Evolutionary conservation across 2,329 filamentous ascomycete species (phyloP), one percentile per base, ranked within the genome.

Genomic region (Cadophora luteo-olivacea): DNA sequence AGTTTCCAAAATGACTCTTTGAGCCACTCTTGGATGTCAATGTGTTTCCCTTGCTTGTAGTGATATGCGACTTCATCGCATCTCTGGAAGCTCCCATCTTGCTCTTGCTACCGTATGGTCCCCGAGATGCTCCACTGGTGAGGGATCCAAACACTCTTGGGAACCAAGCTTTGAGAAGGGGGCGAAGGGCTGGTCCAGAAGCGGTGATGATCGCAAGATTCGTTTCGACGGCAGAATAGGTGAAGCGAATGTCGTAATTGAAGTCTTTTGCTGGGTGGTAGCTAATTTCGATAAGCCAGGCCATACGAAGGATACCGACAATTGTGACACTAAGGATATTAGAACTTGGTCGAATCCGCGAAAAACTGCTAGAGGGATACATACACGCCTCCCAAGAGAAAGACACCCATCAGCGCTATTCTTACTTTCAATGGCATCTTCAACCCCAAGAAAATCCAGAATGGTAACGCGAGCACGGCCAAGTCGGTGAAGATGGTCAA

Each of bases 401-500:
- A 91, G 90, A 79, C 61, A 89, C 82, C 25, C 91, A 78, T 51
- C 16, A 64, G 57, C 14, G 91, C 90, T 22, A 87, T 82, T 78
- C 91, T 91, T 72, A 91, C 89, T 71, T 89, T 90, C 68, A 78
- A 82, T 1, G 88, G 88, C 22, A 92, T 79, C 36, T 86, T 85
- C 83, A 91, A 87, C 60, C 83, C 82, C 4, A 87, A 86, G 65
- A 91, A 78, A 54, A 90, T 86, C 4, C 88, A 89, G 80, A 90
- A 87, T 0, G 89, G 89, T 9, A 91, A 80, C 61, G 90, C 85
- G 14, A 92, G 79, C 36, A 91, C 86, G 36, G 87, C 86, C 48
- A 91, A 79, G 71, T 92, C 89, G n/a, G 89, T 91, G 64, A 89
- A 86, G 71, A 92, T 88, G 78, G 91, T 91, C 65, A 91, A 83